Evolutionary conservation across 768 basidiomycete species (phyloP).

Genomic region (Termitomyces heimii): DNA sequence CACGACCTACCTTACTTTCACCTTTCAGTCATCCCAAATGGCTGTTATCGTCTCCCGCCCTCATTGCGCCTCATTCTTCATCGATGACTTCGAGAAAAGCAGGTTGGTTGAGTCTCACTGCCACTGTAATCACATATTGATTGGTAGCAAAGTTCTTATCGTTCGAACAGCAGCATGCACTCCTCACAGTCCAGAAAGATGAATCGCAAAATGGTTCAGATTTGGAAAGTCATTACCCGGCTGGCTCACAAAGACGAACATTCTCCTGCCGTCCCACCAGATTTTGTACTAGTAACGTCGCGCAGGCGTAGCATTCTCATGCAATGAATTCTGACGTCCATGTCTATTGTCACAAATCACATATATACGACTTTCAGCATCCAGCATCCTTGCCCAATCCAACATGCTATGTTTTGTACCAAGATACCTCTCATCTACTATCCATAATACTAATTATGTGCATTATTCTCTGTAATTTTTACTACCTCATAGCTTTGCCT

Average conservation of each 20-base stretch:
- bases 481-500: neutral
- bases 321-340: constrained; percentile 5
- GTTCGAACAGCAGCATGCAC: constrained; percentile 5
- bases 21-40: constrained; percentile 13
- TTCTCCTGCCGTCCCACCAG: constrained; percentile 47
- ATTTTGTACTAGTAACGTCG: constrained; percentile 57
- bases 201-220: constrained; percentile 51
- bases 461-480: no score
- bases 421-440: neutral
- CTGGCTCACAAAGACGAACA: constrained; percentile 45
- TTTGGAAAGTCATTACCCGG: constrained; percentile 59
- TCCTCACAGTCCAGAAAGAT: constrained; percentile 37
- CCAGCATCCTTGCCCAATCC: no score
- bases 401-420: neutral
- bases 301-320: constrained; percentile 47
- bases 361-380: neutral
- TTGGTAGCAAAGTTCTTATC: neutral
- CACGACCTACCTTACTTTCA: neutral
- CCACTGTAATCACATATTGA: neutral
- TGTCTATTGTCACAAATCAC: neutral
- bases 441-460: neutral
- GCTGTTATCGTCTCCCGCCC: constrained; percentile 19
- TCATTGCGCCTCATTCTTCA: constrained; percentile 19
- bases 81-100: constrained; percentile 15
- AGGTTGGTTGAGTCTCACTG: neutral